phyloP scores from a whole-genome alignment of 2,329 filamentous ascomycete species.

The Talaromyces atroroseus region DNA sequence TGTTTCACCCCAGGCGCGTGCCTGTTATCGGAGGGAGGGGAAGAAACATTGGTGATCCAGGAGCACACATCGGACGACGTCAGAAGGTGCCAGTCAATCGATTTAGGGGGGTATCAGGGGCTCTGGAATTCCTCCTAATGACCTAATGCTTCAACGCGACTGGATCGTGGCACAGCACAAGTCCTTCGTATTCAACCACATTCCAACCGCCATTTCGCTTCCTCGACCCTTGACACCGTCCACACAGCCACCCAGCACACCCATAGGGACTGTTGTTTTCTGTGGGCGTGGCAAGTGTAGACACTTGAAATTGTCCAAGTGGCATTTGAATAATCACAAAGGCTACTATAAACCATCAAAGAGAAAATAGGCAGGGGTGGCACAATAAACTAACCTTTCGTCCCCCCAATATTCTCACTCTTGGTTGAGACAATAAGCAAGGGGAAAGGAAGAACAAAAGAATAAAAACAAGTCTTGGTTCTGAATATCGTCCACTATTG shows the following conservation, averaged over 20 bases:
- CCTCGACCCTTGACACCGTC: slow-evolving; percentile 12
- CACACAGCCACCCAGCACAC: slow-evolving; percentile 12
- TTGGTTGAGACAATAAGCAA: not conserved
- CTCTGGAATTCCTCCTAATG: slow-evolving; percentile 20
- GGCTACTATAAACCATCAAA: not conserved
- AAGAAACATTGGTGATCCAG: slow-evolving; percentile 1
- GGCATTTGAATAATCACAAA: not conserved
- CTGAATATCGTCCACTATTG: not conserved
- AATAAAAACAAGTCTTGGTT: not conserved
- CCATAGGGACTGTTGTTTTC: slow-evolving; percentile 16
- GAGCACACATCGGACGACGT: slow-evolving; percentile 5
- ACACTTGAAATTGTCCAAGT: not conserved
- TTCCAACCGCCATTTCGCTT: not conserved
- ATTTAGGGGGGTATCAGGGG: slow-evolving; percentile 15
- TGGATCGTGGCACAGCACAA: slow-evolving; percentile 10
- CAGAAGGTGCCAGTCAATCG: slow-evolving; percentile 10
- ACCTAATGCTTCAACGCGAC: slow-evolving; percentile 23
- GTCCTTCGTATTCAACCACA: not conserved
- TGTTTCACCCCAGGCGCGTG: slow-evolving; percentile 15
- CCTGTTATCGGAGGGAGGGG: slow-evolving; percentile 13
- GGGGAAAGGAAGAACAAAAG: not conserved
- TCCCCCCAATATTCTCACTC: not conserved
- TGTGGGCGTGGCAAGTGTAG: not conserved
- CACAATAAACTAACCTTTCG: not conserved
- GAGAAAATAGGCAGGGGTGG: not conserved